Evolutionary conservation across 176 grass and related monocot genomes (phyloP), one percentile per base, ranked within the genome.

Genomic region (Paspalum vaginatum): DNA sequence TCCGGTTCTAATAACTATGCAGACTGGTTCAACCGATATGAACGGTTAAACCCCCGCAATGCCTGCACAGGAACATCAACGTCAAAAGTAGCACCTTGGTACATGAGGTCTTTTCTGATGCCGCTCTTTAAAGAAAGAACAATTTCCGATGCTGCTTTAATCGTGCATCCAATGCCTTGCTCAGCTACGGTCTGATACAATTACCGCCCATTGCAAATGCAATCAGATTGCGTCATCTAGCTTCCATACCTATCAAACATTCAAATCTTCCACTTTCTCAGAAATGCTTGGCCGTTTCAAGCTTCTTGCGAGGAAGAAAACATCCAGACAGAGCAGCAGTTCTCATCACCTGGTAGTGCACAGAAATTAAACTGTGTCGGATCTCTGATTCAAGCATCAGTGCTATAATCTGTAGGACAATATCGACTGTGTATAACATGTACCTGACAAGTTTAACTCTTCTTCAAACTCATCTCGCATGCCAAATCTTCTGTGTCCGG

Each of bases 271-370:
- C 49, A 37, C 32, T 27, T 38, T 50, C 10, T 15, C 55, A 5
- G 48, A 56, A 56, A 59, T 21, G 68, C 68, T 78, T 58, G 48
- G 65, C 7, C 8, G 38, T 68, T 45, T 89, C 83, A 86, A 57
- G 60, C 24, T 72, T 94, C 83, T 71, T 80, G 64, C 2, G 76
- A 82, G 63, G 72, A 83, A 67, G 88, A 72, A 67, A 98, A 95
- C 61, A 81, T 89, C 96, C 96, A 99, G 62, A 93, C 61, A 21
- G 88, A 95, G 72, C 85, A 91, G 77, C 96, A 93, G 77, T 95
- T 99, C 72, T 93, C 88, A 66, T 93, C 80, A 61, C 90, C 92
- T 99, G 78, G 74, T 51, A 21, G 60, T 68, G 51, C 13, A 68
- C 18, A 78, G 12, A 21, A 75, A 65, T 15, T 79, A 18, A 70